Evolutionary conservation across 192 early-diverging fungal genomes (phyloP).

Genomic region (Coemansia interrupta): DNA sequence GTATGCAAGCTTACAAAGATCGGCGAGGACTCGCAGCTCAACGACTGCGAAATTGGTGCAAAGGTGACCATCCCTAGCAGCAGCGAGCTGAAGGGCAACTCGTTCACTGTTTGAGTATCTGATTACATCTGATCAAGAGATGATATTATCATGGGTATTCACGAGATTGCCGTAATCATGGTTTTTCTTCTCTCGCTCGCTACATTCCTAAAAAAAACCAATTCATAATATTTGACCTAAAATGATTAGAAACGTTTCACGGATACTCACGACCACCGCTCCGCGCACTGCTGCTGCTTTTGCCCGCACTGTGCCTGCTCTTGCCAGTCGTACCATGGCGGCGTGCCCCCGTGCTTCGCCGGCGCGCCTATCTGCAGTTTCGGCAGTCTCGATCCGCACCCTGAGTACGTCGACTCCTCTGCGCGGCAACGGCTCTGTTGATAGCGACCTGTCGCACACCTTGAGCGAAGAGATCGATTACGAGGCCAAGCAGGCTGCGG

Average conservation of each 20-base stretch:
- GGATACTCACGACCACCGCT: conserved; percentile 17
- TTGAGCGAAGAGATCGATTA: conserved; percentile 73
- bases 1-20: conserved; percentile 81
- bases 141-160: neutral
- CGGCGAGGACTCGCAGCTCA: conserved; percentile 68
- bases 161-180: neutral
- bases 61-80: conserved; percentile 13
- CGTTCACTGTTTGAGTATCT: conserved; percentile 13
- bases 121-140: neutral
- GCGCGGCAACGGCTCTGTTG: conserved; percentile 52
- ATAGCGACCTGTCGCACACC: conserved; percentile 67
- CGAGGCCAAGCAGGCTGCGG: conserved; percentile 61
- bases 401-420: conserved; percentile 30
- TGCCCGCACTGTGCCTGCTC: neutral
- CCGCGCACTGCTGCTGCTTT: conserved; percentile 4
- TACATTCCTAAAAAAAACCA: neutral
- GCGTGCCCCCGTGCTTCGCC: neutral
- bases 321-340: conserved; percentile 3
- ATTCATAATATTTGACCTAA: neutral
- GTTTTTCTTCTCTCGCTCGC: neutral
- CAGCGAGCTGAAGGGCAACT: conserved; percentile 19
- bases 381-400: conserved; percentile 15
- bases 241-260: conserved; percentile 31
- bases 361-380: neutral
- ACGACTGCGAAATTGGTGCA: conserved; percentile 74